Conservation (phyloP, 257 asterid genomes). For the Handroanthus guayacan region DNA sequence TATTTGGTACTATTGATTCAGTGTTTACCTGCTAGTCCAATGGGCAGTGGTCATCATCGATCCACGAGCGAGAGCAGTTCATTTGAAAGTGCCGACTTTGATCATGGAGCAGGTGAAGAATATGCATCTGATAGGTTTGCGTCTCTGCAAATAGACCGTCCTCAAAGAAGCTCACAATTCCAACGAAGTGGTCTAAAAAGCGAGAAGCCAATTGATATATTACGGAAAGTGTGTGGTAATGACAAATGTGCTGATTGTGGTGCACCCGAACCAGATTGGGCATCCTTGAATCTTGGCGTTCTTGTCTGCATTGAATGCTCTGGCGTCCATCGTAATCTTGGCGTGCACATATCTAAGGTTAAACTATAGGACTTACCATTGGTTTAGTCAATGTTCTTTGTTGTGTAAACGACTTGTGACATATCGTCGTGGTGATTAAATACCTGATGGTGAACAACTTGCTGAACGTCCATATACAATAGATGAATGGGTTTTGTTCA, state of each 20-base stretch:
- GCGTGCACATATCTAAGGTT: conserved; percentile 99
- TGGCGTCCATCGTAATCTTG: conserved; percentile 99
- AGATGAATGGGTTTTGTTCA: too few relatives aligned
- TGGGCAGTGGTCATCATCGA: conserved; percentile 92
- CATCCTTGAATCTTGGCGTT: conserved; percentile 94
- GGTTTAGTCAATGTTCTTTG: not conserved
- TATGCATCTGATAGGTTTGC: conserved; percentile 75
- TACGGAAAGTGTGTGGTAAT: conserved; percentile 87
- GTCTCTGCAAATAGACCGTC: conserved; percentile 71
- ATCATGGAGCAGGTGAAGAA: conserved; percentile 87
- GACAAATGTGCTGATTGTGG: conserved; percentile 98
- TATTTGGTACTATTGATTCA: conserved; percentile 42
- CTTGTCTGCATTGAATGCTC: conserved; percentile 99
- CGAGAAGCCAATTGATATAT: conserved; percentile 89
- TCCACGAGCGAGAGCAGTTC: conserved; percentile 99
- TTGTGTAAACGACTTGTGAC: too few relatives aligned
- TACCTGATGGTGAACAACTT: too few relatives aligned
- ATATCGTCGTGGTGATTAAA: too few relatives aligned
- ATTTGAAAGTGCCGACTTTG: conserved; percentile 88
- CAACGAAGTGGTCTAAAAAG: conserved; percentile 61
- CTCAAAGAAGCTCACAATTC: conserved; percentile 72
- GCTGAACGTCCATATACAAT: too few relatives aligned
- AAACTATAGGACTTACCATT: conserved; percentile 2
- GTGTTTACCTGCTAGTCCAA: conserved; percentile 83
- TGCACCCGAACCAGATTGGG: conserved; percentile 98